Evolutionary conservation across 169 alveolate genomes (phyloP).

Genomic region (Eimeria nieschulzi): DNA sequence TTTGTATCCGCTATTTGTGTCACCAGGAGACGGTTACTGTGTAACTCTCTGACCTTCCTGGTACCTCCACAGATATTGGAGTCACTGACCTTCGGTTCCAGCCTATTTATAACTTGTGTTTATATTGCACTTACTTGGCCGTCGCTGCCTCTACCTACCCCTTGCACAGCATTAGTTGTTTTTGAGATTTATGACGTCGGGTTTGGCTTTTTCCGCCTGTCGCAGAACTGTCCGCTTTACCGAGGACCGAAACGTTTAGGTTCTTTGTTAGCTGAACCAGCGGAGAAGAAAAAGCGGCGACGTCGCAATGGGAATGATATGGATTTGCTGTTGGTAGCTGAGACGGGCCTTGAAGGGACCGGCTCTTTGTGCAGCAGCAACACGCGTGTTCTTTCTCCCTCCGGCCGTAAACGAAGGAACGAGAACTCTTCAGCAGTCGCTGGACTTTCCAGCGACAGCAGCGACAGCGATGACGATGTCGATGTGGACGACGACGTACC

Average conservation of each 20-base stretch:
- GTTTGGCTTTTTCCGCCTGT: background rate
- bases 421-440: background rate
- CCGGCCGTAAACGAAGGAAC: background rate
- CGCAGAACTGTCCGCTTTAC: constrained; percentile 76
- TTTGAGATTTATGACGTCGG: background rate
- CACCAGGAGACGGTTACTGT: no score
- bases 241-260: constrained; percentile 74
- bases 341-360: constrained; percentile 20
- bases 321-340: constrained; percentile 26
- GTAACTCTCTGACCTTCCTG: no score
- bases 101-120: no score
- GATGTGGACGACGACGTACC: constrained; percentile 7
- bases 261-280: constrained; percentile 36
- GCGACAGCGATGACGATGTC: constrained; percentile 39
- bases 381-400: background rate
- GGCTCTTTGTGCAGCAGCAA: constrained; percentile 58
- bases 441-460: constrained; percentile 44
- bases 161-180: no score
- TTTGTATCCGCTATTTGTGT: background rate
- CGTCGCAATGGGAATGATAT: constrained; percentile 34
- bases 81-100: no score
- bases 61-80: no score
- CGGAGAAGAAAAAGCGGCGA: constrained; percentile 46
- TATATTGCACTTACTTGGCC: no score
- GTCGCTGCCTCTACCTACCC: no score